These are phyloP conservation scores for Flaveria brownii DNA, from an alignment of 129 eudicot species.

Conservation along the genomic window DNA sequence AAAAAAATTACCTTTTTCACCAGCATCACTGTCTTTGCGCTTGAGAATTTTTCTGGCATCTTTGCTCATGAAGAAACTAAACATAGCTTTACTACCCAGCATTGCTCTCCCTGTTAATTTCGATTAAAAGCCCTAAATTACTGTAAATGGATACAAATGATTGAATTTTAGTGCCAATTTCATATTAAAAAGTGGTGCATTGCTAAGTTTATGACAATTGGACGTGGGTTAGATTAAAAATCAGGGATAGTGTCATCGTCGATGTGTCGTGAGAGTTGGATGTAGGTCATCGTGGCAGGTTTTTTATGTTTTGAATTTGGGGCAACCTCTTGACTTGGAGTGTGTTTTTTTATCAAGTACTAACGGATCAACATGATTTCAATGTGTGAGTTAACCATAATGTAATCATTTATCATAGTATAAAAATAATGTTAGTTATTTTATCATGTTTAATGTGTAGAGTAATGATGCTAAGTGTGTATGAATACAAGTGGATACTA, in stretches of 20 bases:
- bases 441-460: no score
- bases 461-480: no score
- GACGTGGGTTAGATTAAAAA: slow-evolving; percentile 12
- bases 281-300: no score
- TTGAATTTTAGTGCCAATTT: background rate
- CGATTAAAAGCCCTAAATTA: slow-evolving; percentile 6
- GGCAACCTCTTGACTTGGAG: no score
- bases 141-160: background rate
- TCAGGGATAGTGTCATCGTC: background rate
- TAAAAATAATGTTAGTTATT: no score
- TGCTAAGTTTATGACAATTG: background rate
- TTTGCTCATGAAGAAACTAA: slow-evolving; percentile 56
- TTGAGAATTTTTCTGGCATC: slow-evolving; percentile 82
- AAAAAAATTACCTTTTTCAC: slow-evolving; percentile 55
- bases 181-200: slow-evolving; percentile 8
- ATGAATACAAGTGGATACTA: no score
- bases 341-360: no score
- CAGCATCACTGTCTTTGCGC: slow-evolving; percentile 95
- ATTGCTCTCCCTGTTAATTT: background rate
- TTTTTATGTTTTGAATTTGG: no score
- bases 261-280: no score
- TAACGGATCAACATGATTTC: no score
- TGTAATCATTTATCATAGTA: no score
- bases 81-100: slow-evolving; percentile 55
- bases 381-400: no score